Conservation (phyloP, 352 stramenopile species). For the Pythium coloratum region DNA sequence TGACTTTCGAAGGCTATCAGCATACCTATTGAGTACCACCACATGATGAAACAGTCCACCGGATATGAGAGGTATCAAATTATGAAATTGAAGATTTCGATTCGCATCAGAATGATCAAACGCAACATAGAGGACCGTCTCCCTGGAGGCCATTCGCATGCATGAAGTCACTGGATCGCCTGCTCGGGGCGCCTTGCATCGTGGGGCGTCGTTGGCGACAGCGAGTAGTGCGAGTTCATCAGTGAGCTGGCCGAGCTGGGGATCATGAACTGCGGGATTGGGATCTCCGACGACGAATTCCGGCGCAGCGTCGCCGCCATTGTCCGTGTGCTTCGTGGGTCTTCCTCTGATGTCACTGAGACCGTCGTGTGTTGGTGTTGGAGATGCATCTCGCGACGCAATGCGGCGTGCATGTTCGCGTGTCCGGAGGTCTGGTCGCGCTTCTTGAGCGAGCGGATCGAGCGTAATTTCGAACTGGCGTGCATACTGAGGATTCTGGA, state of each 20-base stretch:
- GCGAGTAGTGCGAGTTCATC: conserved; percentile 56
- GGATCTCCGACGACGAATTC: conserved; percentile 38
- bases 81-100: not conserved
- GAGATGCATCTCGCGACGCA: conserved; percentile 1
- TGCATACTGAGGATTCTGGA: conserved; percentile 10
- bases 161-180: not conserved
- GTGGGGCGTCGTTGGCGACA: not conserved
- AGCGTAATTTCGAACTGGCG: conserved; percentile 17
- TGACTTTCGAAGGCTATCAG: not conserved
- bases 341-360: not conserved
- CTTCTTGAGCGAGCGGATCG: conserved; percentile 14
- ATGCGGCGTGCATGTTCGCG: conserved; percentile 1
- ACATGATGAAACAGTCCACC: no score
- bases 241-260: conserved; percentile 48
- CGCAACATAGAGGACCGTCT: no score
- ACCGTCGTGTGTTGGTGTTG: not conserved
- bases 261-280: conserved; percentile 61
- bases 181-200: not conserved
- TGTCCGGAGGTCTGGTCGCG: conserved; percentile 1
- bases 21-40: no score
- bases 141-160: no score
- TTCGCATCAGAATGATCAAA: no score
- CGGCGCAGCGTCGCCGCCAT: conserved; percentile 10
- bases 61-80: not conserved
- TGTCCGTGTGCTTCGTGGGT: not conserved